Evolutionary conservation across 139 green algal species (phyloP).

Genomic region (Coccomyxa sp.): DNA sequence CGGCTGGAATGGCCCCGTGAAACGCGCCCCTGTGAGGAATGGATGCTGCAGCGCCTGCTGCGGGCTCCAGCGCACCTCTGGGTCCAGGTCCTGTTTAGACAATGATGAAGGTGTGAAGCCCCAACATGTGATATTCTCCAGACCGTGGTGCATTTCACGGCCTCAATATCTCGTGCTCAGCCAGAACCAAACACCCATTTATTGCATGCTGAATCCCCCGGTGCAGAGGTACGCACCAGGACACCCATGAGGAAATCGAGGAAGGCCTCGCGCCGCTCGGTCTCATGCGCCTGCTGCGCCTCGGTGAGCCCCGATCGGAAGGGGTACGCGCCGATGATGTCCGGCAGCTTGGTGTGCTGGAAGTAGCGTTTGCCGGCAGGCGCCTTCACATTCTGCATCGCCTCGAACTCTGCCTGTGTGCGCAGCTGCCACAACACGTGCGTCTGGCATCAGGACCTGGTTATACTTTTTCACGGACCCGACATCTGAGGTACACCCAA

Average conservation of each 20-base stretch:
- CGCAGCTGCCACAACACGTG: conserved; percentile 32
- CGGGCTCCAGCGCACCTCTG: conserved; percentile 52
- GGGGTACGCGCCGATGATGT: conserved; percentile 80
- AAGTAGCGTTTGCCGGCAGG: conserved; percentile 88
- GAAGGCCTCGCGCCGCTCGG: conserved; percentile 56
- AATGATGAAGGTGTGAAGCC: background rate
- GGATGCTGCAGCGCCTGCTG: conserved; percentile 79
- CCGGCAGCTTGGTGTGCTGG: conserved; percentile 59
- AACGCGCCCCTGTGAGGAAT: conserved; percentile 70
- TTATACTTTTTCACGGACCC: no score
- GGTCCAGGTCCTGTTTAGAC: conserved; percentile 65
- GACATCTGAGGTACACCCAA: no score
- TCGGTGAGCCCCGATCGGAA: conserved; percentile 43
- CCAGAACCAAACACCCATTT: background rate
- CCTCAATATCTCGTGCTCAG: background rate
- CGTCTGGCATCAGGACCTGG: conserved; percentile 1
- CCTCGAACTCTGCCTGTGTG: conserved; percentile 65
- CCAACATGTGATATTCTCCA: background rate
- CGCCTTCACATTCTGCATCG: conserved; percentile 21
- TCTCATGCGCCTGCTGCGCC: conserved; percentile 22
- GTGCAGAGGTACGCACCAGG: conserved; percentile 15
- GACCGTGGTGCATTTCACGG: background rate
- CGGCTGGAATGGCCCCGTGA: conserved; percentile 62
- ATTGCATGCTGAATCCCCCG: no score
- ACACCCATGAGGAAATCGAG: conserved; percentile 74